phyloP scores from a whole-genome alignment of 2,329 filamentous ascomycete genomes.

The Dactylellina haptotyla region DNA sequence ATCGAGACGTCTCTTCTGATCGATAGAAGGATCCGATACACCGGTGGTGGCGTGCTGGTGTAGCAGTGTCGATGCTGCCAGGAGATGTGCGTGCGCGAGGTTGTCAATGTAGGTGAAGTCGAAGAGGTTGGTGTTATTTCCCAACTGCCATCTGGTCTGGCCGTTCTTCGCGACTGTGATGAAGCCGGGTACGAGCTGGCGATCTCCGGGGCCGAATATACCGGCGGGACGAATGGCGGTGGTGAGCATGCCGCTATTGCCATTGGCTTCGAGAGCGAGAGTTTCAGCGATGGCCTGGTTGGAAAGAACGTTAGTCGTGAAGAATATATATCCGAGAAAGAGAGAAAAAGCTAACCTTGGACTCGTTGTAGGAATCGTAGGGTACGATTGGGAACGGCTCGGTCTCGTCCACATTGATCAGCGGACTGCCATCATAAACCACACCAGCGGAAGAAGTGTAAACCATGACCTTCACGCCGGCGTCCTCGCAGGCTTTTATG shows the following conservation, averaged over 20 bases:
- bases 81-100: constrained; percentile 80
- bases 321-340: background rate
- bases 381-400: constrained; percentile 81
- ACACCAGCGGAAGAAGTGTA: constrained; percentile 92
- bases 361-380: constrained; percentile 86
- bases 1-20: constrained; percentile 78
- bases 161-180: constrained; percentile 75
- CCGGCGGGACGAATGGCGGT: constrained; percentile 83
- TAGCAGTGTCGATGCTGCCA: constrained; percentile 79
- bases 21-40: constrained; percentile 63
- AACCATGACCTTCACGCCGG: constrained; percentile 81
- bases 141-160: constrained; percentile 82
- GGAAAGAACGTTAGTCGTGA: background rate
- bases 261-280: constrained; percentile 80
- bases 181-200: constrained; percentile 77
- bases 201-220: constrained; percentile 83
- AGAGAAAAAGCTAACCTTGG: constrained; percentile 71
- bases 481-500: constrained; percentile 75
- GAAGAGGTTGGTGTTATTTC: constrained; percentile 75
- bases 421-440: constrained; percentile 82
- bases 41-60: constrained; percentile 66
- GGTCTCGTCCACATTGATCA: constrained; percentile 84
- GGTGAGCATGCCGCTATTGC: constrained; percentile 73
- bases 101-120: constrained; percentile 78
- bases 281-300: constrained; percentile 79